Evolutionary conservation across 1,284 basidiomycete species (phyloP), one percentile per base, ranked within the genome.

Genomic region (Apiotrichum montevideense): DNA sequence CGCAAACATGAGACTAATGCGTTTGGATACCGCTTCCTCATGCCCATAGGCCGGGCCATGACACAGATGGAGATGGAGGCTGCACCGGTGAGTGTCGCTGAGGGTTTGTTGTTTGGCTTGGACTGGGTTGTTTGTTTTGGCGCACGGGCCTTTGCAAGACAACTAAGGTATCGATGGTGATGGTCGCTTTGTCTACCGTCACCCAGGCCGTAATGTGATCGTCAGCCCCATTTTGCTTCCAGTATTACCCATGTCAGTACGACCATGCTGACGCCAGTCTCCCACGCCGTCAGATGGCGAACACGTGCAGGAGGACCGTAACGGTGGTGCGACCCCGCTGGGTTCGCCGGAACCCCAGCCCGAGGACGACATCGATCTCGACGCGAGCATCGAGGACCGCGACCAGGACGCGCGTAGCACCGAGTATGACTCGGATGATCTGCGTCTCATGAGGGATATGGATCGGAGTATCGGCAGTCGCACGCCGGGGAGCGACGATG

Each of bases 11-110:
- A 62, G n/a, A 63, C 69, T 32, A 69, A 71, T 42, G 60, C 63
- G 52, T 76, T 74, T 53, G 74, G 74, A 8, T 64, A 72, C 55
- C 61, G 71, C 0, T 76, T 76, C 62, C 57, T 76, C 2, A 57
- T 74, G 21, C 74, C 74, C 5, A 67, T 66, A 33, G 74, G 74
- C 11, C 50, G 71, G 35, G 50, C 70, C 15, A 62, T 66, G 53
- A 76, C 74, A n/a, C 72, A 73, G 55, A 69, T 70, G 63, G 72
- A 75, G 61, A 64, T 71, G 58, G 74, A 75, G 48, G 64, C 66
- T n/a, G 69, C 66, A 4, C 66, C 69, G 13, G 73, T 75, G 51
- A 54, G 70, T 66, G n/a, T 32, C 10, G 2, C 37, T 4, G 8
- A 13, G 37, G 4, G 13, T 8, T 39, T 39, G 37, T 39, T 39